phyloP scores from a whole-genome alignment of 1,284 basidiomycete species.

The Retiboletus fuscus region DNA sequence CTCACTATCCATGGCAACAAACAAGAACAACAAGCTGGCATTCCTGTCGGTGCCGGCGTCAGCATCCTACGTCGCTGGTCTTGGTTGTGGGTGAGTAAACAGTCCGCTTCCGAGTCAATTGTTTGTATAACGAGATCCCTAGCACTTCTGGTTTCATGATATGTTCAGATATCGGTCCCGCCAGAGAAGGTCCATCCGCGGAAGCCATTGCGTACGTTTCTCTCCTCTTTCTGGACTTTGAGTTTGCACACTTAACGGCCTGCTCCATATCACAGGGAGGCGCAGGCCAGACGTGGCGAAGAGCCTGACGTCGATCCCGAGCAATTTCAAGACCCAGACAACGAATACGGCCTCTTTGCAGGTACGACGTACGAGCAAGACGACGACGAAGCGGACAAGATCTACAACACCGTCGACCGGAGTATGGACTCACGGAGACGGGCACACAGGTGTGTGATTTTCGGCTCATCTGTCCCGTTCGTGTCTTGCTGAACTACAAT shows the following conservation, averaged over 20 bases:
- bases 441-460: constrained; percentile 75
- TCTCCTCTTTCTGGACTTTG: too few species aligned
- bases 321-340: constrained; percentile 95
- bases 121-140: constrained; percentile 22
- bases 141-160: constrained; percentile 98
- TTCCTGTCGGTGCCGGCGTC: constrained; percentile 90
- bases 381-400: constrained; percentile 96
- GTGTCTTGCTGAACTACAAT: constrained; percentile 36
- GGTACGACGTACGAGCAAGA: constrained; percentile 97
- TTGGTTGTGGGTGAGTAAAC: constrained; percentile 85
- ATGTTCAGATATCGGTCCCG: constrained; percentile 98
- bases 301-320: constrained; percentile 89
- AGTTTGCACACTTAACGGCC: not conserved
- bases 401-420: constrained; percentile 91
- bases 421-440: constrained; percentile 91
- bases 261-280: constrained; percentile 56
- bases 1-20: constrained; percentile 56
- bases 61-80: constrained; percentile 94
- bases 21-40: constrained; percentile 76
- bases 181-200: constrained; percentile 92
- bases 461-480: constrained; percentile 51
- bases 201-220: constrained; percentile 83
- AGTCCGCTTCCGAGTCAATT: not conserved
- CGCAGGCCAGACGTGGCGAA: constrained; percentile 86
- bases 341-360: constrained; percentile 96